Base-by-base conservation (phyloP, 1,284 basidiomycete species). In the Apiotrichum brassicae region DNA sequence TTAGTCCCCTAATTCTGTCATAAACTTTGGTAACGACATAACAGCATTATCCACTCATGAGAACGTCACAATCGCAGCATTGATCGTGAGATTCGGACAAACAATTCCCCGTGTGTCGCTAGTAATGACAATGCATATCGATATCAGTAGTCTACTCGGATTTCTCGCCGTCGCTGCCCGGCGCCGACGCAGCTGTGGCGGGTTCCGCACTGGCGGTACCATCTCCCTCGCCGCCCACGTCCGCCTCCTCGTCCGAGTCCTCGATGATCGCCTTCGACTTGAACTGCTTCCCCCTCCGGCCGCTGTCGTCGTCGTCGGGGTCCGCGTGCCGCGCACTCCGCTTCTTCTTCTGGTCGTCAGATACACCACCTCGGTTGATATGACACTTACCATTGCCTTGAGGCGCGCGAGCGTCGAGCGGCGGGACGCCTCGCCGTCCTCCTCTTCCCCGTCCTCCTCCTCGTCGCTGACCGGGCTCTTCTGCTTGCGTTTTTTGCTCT, bases 261-360 rank as follows among this genome's bases (percentile, higher is more conserved):
- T 62, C 61, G 40, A 72, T 72, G 49, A 59, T 61, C 4, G 63
- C 70, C 57, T 72, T 72, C 19, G 68, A 71, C 61, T 72, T 72
- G 54, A 61, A 68, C 55, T 64, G 58, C 49, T 66, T 65, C 7
- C 65, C 66, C 47, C 60, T 53, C 49, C 64, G 61, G n/a, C 56
- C 51, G 30, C 50, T 53, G n/a, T 56, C 61, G 8, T 34, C 56
- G 3, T 62, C 66, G 53, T 66, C 66, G 4, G 64, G 64, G 48
- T 63, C 58, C 53, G 62, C 60, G 37, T 45, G 49, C 40, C 42
- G 54, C 39, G 43, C 46, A 47, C 23, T 7, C 39, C 25, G 42
- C 25, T 33, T 47, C 34, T 44, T 37, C 19, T 46, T 59, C n/a
- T 40, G 42, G 53, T 26, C 12, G 22, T 3, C 35, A 20, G 22